A percentile compares a stretch with the other conserved stretches of the same genome.
phyloP scores from a whole-genome alignment of 2,329 filamentous ascomycete species.

The Alternaria novae-zelandiae region DNA sequence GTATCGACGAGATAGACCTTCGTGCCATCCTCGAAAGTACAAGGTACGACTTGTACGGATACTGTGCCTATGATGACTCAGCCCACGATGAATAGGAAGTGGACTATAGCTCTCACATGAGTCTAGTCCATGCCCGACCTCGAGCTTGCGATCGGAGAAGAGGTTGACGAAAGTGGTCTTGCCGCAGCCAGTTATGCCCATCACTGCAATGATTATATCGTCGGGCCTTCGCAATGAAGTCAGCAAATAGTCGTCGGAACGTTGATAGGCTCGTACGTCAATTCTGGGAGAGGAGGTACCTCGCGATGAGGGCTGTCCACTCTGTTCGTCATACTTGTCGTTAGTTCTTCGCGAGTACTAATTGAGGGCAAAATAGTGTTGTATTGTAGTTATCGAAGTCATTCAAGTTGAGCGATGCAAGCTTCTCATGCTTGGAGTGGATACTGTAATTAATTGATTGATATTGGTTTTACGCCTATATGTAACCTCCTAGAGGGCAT shows the following conservation, averaged over 20 bases:
- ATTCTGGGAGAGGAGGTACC: background rate
- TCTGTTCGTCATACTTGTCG: background rate
- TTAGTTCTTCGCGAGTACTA: background rate
- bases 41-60: slow-evolving; percentile 3
- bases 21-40: background rate
- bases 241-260: background rate
- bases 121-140: slow-evolving; percentile 11
- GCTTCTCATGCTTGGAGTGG: background rate
- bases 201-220: slow-evolving; percentile 44
- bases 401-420: background rate
- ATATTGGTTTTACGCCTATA: too few species aligned
- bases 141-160: slow-evolving; percentile 13
- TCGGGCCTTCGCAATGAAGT: background rate
- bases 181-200: slow-evolving; percentile 52
- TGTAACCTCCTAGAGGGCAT: too few species aligned
- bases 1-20: slow-evolving; percentile 51
- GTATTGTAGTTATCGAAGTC: too few species aligned
- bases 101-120: background rate
- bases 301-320: slow-evolving; percentile 2
- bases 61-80: slow-evolving; percentile 3
- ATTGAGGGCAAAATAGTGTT: background rate
- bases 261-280: background rate
- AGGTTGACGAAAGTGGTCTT: slow-evolving; percentile 49
- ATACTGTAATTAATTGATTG: too few species aligned
- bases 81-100: background rate